Base-by-base conservation (phyloP, 352 stramenopile species). In the Phytopythium sindhum region DNA sequence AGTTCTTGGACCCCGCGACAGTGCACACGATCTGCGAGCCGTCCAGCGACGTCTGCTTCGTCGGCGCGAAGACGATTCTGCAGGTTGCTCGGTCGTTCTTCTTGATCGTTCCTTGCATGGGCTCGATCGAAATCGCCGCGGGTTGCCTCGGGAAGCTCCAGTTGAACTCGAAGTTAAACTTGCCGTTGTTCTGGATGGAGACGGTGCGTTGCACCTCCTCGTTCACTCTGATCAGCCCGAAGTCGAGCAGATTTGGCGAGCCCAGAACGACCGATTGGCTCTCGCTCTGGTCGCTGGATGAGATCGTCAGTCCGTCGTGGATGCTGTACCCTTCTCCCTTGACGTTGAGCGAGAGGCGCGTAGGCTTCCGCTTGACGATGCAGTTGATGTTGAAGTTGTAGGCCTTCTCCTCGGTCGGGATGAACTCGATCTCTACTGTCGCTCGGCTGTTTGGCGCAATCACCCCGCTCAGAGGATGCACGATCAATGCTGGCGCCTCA, bases 111-210 rank as follows among this genome's bases (percentile, higher is more conserved):
- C 92, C 91, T 17, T 90, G 74, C 57, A 79, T 77, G 12, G 89
- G 86, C 35, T 93, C 80, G 64, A 95, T 82, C 4, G 65, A 66
- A 15, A 95, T 65, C 24, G 74, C 73, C 8, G 81, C 51, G 11
- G 72, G 64, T n/a, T 74, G 68, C 55, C 76, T 78, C 11, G 60
- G 53, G 44, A 80, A 67, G 58, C 59, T 87, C 82, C 92, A 97
- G 29, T 82, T 81, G 62, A 98, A 98, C 47, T 98, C 94, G 66
- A 98, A 98, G 67, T 97, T 98, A 69, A 98, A 98, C 64, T 98
- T 98, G 39, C 95, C 95, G 2, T 69, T 79, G 70, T 98, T 98
- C 51, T 92, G 73, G 51, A 98, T 91, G 42, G 84, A 73, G 4
- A 98, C 68, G 0, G 63, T 76, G 14, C 86, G 88, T 6, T 77